A percentile compares a stretch with the other conserved stretches of the same genome.
These are phyloP conservation scores for Linnemannia schmuckeri DNA, from an alignment of 192 early-diverging fungal species.

Conservation along the genomic window DNA sequence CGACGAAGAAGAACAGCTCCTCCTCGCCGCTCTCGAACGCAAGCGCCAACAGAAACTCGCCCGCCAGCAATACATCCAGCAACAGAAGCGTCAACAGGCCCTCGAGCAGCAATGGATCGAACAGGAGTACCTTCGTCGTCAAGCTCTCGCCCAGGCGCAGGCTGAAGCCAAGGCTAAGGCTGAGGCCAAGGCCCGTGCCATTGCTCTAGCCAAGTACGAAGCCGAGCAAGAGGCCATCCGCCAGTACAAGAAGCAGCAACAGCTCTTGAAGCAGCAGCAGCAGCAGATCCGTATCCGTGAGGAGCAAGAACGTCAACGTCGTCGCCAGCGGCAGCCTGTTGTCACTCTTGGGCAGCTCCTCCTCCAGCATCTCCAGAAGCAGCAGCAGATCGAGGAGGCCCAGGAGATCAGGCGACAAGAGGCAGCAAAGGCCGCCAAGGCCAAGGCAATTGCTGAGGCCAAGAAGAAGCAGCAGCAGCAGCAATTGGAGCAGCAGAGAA, in stretches of 20 bases:
- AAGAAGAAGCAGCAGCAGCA: slow-evolving; percentile 12
- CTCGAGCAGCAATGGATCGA: slow-evolving; percentile 25
- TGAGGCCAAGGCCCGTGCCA: slow-evolving; percentile 32
- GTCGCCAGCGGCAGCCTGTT: slow-evolving; percentile 6
- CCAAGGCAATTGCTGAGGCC: slow-evolving; percentile 10
- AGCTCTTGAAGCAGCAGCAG: slow-evolving; percentile 12
- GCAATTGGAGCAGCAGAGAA: no score
- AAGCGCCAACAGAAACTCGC: slow-evolving; percentile 48
- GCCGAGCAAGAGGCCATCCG: slow-evolving; percentile 49
- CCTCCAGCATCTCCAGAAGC: slow-evolving; percentile 23
- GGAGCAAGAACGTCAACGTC: slow-evolving; percentile 15
- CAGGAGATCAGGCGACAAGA: not conserved
- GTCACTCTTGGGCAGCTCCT: slow-evolving; percentile 17
- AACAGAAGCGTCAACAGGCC: slow-evolving; percentile 18
- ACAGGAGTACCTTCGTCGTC: slow-evolving; percentile 25
- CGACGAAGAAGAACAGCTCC: slow-evolving; percentile 50
- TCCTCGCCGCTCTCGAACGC: slow-evolving; percentile 46
- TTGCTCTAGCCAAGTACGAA: slow-evolving; percentile 40
- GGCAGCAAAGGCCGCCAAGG: slow-evolving; percentile 14
- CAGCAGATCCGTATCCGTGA: slow-evolving; percentile 16
- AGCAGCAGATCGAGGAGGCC: slow-evolving; percentile 20
- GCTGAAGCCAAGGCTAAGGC: slow-evolving; percentile 34
- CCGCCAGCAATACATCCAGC: slow-evolving; percentile 41
- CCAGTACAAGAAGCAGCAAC: slow-evolving; percentile 34
- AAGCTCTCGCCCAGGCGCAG: not conserved